phyloP scores from a whole-genome alignment of 805 yeast species.

The Trichomonascus vanleenenianus region DNA sequence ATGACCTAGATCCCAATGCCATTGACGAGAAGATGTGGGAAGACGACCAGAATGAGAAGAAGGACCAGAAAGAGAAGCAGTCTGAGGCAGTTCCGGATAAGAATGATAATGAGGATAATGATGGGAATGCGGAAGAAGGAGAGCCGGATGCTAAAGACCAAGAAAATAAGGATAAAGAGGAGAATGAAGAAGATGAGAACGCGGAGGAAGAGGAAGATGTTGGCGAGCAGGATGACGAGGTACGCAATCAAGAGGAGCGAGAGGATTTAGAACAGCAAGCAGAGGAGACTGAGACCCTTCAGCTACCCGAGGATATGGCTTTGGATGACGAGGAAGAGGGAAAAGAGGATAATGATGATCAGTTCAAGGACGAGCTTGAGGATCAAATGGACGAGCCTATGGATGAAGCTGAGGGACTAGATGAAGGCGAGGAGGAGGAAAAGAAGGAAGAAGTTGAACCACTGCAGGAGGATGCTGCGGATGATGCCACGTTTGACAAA shows the following conservation, averaged over 20 bases:
- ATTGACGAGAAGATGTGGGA: conserved; percentile 98
- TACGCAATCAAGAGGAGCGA: conserved; percentile 60
- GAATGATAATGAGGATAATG: conserved; percentile 30
- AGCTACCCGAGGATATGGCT: conserved; percentile 87
- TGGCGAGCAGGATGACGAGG: conserved; percentile 76
- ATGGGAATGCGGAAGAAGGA: conserved; percentile 22
- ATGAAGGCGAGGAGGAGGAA: conserved; percentile 17
- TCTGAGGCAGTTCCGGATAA: conserved; percentile 57
- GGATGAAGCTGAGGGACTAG: conserved; percentile 24
- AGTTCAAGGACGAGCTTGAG: conserved; percentile 25
- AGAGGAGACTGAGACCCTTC: conserved; percentile 80
- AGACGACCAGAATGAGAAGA: conserved; percentile 70
- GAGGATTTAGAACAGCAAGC: conserved; percentile 66
- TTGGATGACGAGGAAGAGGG: conserved; percentile 64
- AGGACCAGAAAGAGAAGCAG: conserved; percentile 62
- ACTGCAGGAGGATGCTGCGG: conserved; percentile 21
- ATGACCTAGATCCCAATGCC: conserved; percentile 88
- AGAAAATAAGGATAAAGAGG: conserved; percentile 31
- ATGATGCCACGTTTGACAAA: conserved; percentile 15
- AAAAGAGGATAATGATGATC: conserved; percentile 36
- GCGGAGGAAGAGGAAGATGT: conserved; percentile 53
- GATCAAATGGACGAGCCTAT: conserved; percentile 28
- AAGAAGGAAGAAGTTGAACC: conserved; percentile 17
- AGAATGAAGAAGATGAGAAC: conserved; percentile 39
- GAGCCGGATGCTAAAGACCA: conserved; percentile 32